phyloP scores from a whole-genome alignment of 2,329 filamentous ascomycete genomes.

The Leptodontidium sp. region DNA sequence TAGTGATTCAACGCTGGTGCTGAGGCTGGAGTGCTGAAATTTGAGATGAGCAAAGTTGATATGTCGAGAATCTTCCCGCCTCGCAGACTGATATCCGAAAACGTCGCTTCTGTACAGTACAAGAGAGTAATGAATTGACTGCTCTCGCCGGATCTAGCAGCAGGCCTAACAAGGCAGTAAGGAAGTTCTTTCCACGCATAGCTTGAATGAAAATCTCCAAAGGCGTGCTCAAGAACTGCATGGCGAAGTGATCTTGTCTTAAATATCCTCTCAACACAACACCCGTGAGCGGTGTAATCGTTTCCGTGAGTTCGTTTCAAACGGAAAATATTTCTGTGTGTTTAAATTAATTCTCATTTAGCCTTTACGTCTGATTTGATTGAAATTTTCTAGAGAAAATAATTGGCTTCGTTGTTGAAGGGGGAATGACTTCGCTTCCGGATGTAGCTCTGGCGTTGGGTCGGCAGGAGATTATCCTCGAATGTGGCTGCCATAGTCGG shows the following conservation, averaged over 20 bases:
- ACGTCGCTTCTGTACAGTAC: neutral
- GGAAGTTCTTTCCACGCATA: neutral
- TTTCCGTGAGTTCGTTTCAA: neutral
- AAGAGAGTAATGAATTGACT: neutral
- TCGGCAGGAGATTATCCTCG: neutral
- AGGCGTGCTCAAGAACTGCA: neutral
- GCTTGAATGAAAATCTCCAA: neutral
- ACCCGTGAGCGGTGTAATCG: neutral
- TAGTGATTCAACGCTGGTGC: neutral
- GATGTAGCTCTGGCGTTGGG: neutral
- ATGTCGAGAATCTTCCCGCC: slow-evolving; percentile 5
- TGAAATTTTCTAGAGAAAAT: neutral
- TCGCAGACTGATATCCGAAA: slow-evolving; percentile 1
- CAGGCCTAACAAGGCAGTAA: neutral
- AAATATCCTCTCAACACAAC: neutral
- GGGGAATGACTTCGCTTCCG: neutral
- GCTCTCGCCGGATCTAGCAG: neutral
- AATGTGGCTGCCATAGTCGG: neutral
- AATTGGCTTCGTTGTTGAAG: neutral
- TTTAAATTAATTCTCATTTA: neutral
- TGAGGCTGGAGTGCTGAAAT: neutral
- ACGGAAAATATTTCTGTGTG: neutral
- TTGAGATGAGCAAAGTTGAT: neutral
- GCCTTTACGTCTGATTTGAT: neutral
- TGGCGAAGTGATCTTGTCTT: neutral